These are phyloP conservation scores for Lagenidium sp. DNA, from an alignment of 352 stramenopile genomes.

Conservation along the genomic window DNA sequence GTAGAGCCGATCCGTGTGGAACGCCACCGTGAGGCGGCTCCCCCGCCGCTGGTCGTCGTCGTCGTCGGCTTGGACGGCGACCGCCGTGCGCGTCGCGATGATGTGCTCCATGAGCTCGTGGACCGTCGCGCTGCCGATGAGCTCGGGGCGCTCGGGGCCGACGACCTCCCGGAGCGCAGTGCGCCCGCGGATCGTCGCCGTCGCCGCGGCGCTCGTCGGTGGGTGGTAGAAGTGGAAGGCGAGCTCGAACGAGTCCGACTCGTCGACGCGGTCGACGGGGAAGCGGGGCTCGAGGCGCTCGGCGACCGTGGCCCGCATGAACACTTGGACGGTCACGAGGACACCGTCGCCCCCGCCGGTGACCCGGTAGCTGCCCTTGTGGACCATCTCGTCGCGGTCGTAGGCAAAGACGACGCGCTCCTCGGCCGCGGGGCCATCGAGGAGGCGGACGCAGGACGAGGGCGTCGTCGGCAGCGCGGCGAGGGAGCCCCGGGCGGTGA, in stretches of 20 bases:
- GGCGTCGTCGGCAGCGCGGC: conserved; percentile 5
- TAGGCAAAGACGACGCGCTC: conserved; percentile 22
- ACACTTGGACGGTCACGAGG: conserved; percentile 40
- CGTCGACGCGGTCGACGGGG: conserved; percentile 31
- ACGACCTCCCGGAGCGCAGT: conserved; percentile 54
- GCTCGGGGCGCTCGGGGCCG: conserved; percentile 27
- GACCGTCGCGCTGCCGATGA: conserved; percentile 30
- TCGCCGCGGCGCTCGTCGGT: conserved; percentile 18
- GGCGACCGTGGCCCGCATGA: conserved; percentile 38
- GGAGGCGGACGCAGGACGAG: conserved; percentile 32
- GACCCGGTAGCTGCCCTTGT: conserved; percentile 43
- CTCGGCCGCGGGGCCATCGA: conserved; percentile 23
- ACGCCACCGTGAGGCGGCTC: conserved; percentile 20
- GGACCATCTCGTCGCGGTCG: conserved; percentile 42
- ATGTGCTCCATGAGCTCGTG: conserved; percentile 47
- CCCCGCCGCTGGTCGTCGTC: conserved; percentile 1
- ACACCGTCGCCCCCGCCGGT: too few relatives aligned
- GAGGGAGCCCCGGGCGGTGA: conserved; percentile 11
- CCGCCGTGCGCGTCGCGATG: conserved; percentile 28
- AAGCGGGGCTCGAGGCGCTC: conserved; percentile 15
- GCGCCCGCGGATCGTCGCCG: conserved; percentile 21
- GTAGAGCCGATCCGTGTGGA: conserved; percentile 50
- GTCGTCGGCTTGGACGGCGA: conserved; percentile 12
- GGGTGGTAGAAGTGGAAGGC: conserved; percentile 55
- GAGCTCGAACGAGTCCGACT: conserved; percentile 48